Conservation (phyloP, 805 yeast species). For the Yarrowia osloensis region DNA sequence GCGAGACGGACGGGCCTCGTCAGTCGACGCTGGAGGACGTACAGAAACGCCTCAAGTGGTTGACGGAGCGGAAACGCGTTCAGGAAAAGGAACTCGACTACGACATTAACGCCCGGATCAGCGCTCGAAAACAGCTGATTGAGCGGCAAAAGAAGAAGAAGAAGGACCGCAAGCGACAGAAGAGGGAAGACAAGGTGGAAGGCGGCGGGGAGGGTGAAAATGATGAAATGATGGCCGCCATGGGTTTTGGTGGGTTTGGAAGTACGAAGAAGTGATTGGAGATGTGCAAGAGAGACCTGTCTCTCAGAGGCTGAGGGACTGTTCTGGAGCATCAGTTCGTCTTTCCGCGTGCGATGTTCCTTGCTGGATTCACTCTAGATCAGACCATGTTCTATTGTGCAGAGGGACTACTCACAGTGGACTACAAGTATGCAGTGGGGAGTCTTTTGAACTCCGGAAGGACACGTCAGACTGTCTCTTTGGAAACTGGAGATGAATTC, state of each 20-base stretch:
- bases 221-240: conserved; percentile 25
- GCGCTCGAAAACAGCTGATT: background rate
- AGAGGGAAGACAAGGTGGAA: conserved; percentile 1
- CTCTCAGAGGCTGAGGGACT: no score
- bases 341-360: no score
- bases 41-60: conserved; percentile 44
- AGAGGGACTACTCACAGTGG: no score
- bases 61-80: conserved; percentile 42
- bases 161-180: conserved; percentile 11
- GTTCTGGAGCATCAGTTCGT: no score
- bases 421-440: no score
- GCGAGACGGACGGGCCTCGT: conserved; percentile 45
- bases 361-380: no score
- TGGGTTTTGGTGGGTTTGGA: conserved; percentile 27
- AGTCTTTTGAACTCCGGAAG: no score
- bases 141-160: conserved; percentile 3
- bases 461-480: no score
- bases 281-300: background rate
- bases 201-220: background rate
- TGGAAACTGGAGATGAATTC: no score
- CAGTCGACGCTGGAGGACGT: conserved; percentile 51
- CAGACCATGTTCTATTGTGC: no score
- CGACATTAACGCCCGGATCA: conserved; percentile 21
- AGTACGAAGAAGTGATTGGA: background rate
- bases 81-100: conserved; percentile 31